Base-by-base conservation (phyloP, 116 monocot genomes). In the Papilionanthe hybrid region DNA sequence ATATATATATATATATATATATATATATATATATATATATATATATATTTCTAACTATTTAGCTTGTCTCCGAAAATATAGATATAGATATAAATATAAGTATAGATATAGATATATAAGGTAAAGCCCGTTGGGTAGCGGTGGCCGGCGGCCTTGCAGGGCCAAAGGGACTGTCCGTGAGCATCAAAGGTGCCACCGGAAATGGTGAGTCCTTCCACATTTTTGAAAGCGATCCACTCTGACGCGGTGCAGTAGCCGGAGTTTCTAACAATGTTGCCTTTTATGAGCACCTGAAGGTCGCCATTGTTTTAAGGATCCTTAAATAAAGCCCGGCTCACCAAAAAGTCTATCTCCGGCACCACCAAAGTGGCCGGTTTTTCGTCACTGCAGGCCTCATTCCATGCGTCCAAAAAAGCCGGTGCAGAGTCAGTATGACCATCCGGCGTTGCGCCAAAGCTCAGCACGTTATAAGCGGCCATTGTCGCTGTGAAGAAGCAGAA, bases 121-220 rank as follows among this genome's bases (percentile, higher is more conserved):
- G 84, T 82, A 1, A 88, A 60, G 5, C 93, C 93, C 1, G 12
- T 28, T 0, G 91, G 93, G 80, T 93, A 96, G 74, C 73, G 83
- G 42, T 66, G 20, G n/a, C 82, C 29, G 28, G 88, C 78, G 2
- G 25, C 66, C 86, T 93, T 93, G 87, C 93, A 96, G 7, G 75
- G 53, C 96, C 96, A 96, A 5, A 93, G 73, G 1, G 85, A 57
- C 44, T 80, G 79, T 0, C 96, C 96, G 43, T 57, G 82, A 22
- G 88, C 93, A 48, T 96, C 87, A 27, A 96, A 75, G 5, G 81
- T 88, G 2, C 93, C 96, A 4, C 37, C 37, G 1, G 37, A 37
- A 4, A 37, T 37, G 4, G 37, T 37, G 37, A 37, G 37, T 37
- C 91, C 93, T 1, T 91, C 63, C 0, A 96, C 90, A 30, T 87